Evolutionary conservation across 768 basidiomycete species (phyloP), one percentile per base, ranked within the genome.

Genomic region (Mycena latifolia): DNA sequence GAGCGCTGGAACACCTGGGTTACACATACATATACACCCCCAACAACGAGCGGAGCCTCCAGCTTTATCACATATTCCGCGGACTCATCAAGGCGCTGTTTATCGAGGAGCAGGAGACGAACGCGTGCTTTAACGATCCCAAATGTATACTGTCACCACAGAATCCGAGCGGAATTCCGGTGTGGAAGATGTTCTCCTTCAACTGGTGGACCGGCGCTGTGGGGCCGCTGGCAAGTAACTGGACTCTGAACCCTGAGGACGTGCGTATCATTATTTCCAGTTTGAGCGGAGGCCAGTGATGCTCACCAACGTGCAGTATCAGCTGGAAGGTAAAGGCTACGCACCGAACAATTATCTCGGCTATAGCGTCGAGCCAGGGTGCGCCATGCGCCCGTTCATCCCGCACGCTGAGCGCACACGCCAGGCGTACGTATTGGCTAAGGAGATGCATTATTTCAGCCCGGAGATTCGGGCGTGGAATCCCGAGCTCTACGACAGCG

Each of bases 181-280:
- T 74, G 14, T 81, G 79, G 79, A 79, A 78, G 63, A 73, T 80
- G 9, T 78, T 80, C 47, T 72, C 77, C 25, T 75, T 77, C 33
- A 70, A 71, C 54, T 80, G 67, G 66, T 73, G 75, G 73, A 62
- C 70, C 17, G 43, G 43, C 15, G 43, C 63, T 24, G 51, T 41
- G n/a, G 56, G 55, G 14, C 70, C 75, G 2, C 63, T 71, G 11
- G 74, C 69, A 37, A 72, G 74, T 10, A 73, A 76, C 65, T 79
- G 79, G 80, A 76, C 78, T 11, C 60, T 80, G n/a, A 74, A 75
- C 12, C 77, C 78, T 15, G 77, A 78, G 41, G 65, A 66, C 31
- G 67, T 66, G 53, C 15, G 65, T 25, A 7, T 31, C 3, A 24
- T 18, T 37, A n/a, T 31, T 24, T n/a, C 20, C 27, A 39, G 3